These are phyloP conservation scores for Leptodermis oblonga DNA, from an alignment of 257 asterid species.

Conservation along the genomic window DNA sequence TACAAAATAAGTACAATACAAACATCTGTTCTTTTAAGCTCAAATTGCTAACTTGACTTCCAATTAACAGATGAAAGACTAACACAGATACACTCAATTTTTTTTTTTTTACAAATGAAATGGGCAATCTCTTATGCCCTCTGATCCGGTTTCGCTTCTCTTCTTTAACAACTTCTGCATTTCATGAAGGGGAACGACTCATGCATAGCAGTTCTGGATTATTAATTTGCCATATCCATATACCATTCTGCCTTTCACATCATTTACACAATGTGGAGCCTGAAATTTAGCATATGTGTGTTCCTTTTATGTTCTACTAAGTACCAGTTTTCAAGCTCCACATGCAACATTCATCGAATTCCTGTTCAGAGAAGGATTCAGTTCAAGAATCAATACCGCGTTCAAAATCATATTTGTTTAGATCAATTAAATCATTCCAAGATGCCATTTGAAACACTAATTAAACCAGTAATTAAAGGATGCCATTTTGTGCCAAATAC, in stretches of 20 bases:
- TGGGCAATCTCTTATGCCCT: background rate
- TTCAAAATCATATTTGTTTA: background rate
- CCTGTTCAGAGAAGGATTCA: constrained; percentile 9
- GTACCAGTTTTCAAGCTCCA: background rate
- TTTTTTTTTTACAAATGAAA: background rate
- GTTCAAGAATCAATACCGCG: background rate
- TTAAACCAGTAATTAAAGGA: background rate
- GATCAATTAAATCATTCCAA: background rate
- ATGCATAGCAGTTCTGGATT: background rate
- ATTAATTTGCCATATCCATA: background rate
- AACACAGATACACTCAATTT: background rate
- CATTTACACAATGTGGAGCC: background rate
- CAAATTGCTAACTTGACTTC: background rate
- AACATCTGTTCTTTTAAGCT: background rate
- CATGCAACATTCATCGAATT: background rate
- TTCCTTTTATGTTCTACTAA: background rate
- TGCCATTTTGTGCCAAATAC: background rate
- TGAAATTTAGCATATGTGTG: background rate
- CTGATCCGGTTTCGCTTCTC: background rate
- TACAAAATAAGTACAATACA: background rate
- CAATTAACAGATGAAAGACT: constrained; percentile 5
- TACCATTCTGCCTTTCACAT: background rate
- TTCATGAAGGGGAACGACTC: background rate
- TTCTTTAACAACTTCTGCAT: background rate
- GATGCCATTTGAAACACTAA: background rate